A percentile compares a stretch with the other conserved stretches of the same genome.
These are phyloP conservation scores for Hapsidospora chrysogenum DNA, from an alignment of 495 filamentous ascomycete species.

Conservation along the genomic window DNA sequence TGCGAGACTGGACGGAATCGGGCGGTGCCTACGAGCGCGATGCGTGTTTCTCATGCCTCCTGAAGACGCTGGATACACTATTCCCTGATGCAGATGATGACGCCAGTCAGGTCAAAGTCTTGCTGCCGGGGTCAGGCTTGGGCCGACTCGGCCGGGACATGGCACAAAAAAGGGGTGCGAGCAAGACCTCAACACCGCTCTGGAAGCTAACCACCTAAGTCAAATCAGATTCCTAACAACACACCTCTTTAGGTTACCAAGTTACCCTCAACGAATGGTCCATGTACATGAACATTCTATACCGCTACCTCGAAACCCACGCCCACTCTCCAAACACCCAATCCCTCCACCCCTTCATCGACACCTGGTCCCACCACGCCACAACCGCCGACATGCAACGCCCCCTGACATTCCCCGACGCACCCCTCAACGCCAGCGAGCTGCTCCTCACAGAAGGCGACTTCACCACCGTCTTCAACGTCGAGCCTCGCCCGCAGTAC, in stretches of 20 bases:
- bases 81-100: conserved; percentile 4
- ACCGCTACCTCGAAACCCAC: conserved; percentile 13
- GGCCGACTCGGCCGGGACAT: conserved; percentile 26
- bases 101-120: conserved; percentile 9
- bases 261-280: conserved; percentile 28
- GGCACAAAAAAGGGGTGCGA: conserved; percentile 14
- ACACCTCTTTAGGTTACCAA: conserved; percentile 11
- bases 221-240: neutral
- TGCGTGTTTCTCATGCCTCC: conserved; percentile 18
- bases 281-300: conserved; percentile 22
- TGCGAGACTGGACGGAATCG: conserved; percentile 26
- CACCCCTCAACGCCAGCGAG: conserved; percentile 5
- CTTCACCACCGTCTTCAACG: conserved; percentile 16
- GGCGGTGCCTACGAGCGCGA: conserved; percentile 20
- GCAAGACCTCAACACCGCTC: too few relatives aligned
- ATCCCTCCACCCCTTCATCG: conserved; percentile 24
- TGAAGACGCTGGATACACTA: conserved; percentile 11
- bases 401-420: conserved; percentile 18
- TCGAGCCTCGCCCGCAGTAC: conserved; percentile 7
- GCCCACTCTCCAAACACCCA: conserved; percentile 3
- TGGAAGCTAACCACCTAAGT: too few relatives aligned
- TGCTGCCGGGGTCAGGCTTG: conserved; percentile 26
- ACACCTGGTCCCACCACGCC: conserved; percentile 27
- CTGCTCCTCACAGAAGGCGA: conserved; percentile 24
- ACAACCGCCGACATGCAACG: conserved; percentile 21